Evolutionary conservation across 176 grass and related monocot species (phyloP).

Genomic region (Carex scoparia): DNA sequence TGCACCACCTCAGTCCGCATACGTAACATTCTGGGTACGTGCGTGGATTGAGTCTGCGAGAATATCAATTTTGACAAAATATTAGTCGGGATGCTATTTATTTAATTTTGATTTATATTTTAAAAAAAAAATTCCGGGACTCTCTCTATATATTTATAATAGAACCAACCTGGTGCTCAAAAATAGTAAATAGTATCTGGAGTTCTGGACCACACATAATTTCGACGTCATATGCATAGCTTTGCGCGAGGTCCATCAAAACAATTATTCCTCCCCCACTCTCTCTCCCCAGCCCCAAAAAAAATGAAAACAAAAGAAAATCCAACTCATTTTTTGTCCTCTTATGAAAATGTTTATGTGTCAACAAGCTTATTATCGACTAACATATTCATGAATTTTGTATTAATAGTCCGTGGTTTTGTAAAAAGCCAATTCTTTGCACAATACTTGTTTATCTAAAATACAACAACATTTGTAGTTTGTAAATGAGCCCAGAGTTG

Average conservation of each 20-base stretch:
- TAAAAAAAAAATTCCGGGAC: too few species aligned
- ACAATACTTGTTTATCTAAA: not conserved
- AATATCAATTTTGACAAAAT: too few species aligned
- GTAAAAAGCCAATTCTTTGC: not conserved
- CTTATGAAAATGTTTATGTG: not conserved
- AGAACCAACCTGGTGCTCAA: not conserved
- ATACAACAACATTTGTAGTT: not conserved
- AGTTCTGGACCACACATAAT: not conserved
- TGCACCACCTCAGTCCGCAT: too few species aligned
- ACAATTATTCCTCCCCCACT: not conserved
- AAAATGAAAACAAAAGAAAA: not conserved
- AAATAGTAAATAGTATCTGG: not conserved
- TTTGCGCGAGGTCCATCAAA: not conserved
- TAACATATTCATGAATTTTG: not conserved
- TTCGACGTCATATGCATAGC: not conserved
- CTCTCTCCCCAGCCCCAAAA: too few species aligned
- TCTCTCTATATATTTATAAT: too few species aligned
- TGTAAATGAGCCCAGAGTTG: too few species aligned
- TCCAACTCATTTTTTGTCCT: conserved; percentile 16
- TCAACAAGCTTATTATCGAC: not conserved
- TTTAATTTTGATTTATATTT: too few species aligned
- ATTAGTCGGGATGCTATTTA: too few species aligned
- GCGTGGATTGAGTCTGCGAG: too few species aligned
- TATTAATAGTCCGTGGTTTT: not conserved
- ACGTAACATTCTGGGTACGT: too few species aligned